Conservation (phyloP, 331 rosid species). For the Prunus yedoensis region DNA sequence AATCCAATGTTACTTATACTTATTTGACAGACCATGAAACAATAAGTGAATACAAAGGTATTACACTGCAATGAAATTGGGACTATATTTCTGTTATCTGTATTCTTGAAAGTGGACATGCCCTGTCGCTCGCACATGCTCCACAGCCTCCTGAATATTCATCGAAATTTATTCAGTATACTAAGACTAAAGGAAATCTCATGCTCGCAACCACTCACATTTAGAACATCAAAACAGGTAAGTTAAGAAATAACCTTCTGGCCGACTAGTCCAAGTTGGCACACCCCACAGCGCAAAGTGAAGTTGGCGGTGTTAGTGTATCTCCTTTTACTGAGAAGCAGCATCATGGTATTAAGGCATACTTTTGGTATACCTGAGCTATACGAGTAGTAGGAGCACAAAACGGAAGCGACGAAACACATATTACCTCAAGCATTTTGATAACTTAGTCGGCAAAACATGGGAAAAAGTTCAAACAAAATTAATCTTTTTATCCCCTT, state of each 20-base stretch:
- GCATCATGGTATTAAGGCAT: slow-evolving; percentile 7
- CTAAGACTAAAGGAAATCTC: background rate
- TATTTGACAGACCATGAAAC: background rate
- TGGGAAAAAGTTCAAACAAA: background rate
- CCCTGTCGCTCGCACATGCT: slow-evolving; percentile 87
- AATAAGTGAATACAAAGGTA: background rate
- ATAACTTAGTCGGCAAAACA: background rate
- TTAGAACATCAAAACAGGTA: background rate
- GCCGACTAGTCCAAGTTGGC: slow-evolving; percentile 88
- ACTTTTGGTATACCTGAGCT: background rate
- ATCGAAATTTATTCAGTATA: slow-evolving; percentile 5
- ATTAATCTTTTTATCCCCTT: background rate
- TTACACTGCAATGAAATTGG: background rate
- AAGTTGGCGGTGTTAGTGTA: slow-evolving; percentile 86
- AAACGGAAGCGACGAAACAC: background rate
- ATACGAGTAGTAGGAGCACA: background rate
- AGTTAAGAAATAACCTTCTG: slow-evolving; percentile 58
- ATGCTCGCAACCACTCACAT: background rate
- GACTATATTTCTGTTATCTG: slow-evolving; percentile 40
- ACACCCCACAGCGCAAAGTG: slow-evolving; percentile 86
- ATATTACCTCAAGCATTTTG: background rate
- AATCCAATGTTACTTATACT: background rate
- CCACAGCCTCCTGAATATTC: slow-evolving; percentile 74
- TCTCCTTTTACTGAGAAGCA: slow-evolving; percentile 66
- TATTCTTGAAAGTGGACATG: slow-evolving; percentile 94